phyloP scores from a whole-genome alignment of 345 rosid species.

The Camelina sativa region DNA sequence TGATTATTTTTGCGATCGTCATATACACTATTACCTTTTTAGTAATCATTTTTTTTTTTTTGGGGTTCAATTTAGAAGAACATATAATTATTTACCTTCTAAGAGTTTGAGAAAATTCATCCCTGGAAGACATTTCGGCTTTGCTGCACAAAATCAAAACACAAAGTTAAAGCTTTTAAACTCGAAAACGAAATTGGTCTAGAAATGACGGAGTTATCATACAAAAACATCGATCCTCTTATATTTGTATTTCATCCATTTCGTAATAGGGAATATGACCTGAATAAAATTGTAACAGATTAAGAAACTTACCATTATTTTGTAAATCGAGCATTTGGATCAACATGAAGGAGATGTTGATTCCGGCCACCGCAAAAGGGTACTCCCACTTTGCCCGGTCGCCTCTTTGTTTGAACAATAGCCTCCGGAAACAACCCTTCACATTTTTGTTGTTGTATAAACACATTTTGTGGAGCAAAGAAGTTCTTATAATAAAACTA shows the following conservation, averaged over 20 bases:
- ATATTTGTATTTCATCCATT: neutral
- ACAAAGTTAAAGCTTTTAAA: neutral
- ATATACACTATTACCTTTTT: neutral
- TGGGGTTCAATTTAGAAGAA: neutral
- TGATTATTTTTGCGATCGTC: neutral
- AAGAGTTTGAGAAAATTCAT: slow-evolving; percentile 76
- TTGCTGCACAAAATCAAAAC: slow-evolving; percentile 54
- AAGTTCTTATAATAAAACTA: neutral
- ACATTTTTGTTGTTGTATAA: slow-evolving; percentile 53
- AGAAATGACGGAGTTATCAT: neutral
- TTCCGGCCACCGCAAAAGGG: slow-evolving; percentile 98
- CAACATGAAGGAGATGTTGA: slow-evolving; percentile 89
- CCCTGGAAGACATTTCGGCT: slow-evolving; percentile 81
- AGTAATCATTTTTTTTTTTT: neutral
- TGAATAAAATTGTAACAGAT: neutral
- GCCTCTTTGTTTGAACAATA: slow-evolving; percentile 87
- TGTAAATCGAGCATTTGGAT: slow-evolving; percentile 91
- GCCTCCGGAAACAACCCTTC: slow-evolving; percentile 96
- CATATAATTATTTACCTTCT: slow-evolving; percentile 60
- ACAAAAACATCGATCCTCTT: neutral
- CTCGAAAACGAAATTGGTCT: neutral
- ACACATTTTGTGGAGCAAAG: slow-evolving; percentile 44
- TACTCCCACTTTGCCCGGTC: slow-evolving; percentile 92
- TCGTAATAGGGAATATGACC: neutral
- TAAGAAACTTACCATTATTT: slow-evolving; percentile 52